Percentiles rank a stretch among this genome's conserved stretches.
Conservation (phyloP, 208 protist genomes). For the Crithidia bombi region DNA sequence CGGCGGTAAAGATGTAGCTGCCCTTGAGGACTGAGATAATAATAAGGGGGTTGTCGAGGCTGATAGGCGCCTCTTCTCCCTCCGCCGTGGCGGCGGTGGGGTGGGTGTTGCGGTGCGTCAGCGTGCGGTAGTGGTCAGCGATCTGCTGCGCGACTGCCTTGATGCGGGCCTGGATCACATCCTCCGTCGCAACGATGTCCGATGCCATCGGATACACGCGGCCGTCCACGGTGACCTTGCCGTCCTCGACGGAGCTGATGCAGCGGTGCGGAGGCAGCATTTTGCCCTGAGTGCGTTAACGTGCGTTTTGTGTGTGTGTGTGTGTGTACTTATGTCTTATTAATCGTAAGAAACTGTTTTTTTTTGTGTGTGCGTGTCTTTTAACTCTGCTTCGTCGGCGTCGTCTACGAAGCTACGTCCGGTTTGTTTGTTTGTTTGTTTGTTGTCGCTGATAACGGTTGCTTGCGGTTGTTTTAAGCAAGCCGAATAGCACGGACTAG, state of each 20-base stretch:
- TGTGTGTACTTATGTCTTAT: not conserved
- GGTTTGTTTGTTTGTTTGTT: too few species aligned
- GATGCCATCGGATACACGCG: constrained; percentile 84
- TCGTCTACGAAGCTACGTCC: too few species aligned
- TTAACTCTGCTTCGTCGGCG: too few species aligned
- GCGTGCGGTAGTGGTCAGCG: constrained; percentile 63
- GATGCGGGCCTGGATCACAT: constrained; percentile 63
- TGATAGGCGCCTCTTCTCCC: constrained; percentile 52
- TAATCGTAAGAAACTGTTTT: too few species aligned
- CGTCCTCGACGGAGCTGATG: constrained; percentile 40
- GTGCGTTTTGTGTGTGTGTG: not conserved
- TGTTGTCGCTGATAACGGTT: too few species aligned
- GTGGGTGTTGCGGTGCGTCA: constrained; percentile 55
- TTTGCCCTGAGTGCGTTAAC: not conserved
- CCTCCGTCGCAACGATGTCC: constrained; percentile 72
- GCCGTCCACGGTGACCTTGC: constrained; percentile 71
- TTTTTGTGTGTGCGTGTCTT: too few species aligned
- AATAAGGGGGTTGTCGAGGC: constrained; percentile 81
- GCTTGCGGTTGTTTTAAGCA: too few species aligned
- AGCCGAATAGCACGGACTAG: too few species aligned
- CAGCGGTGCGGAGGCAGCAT: constrained; percentile 37
- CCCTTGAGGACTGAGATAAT: constrained; percentile 91
- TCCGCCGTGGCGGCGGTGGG: not conserved
- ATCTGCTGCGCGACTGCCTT: constrained; percentile 60
- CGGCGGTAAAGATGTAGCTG: constrained; percentile 91